A percentile compares a stretch with the other conserved stretches of the same genome.
These are phyloP conservation scores for Amaranthus hypochondriacus DNA, from an alignment of 148 eudicot species.

Conservation along the genomic window DNA sequence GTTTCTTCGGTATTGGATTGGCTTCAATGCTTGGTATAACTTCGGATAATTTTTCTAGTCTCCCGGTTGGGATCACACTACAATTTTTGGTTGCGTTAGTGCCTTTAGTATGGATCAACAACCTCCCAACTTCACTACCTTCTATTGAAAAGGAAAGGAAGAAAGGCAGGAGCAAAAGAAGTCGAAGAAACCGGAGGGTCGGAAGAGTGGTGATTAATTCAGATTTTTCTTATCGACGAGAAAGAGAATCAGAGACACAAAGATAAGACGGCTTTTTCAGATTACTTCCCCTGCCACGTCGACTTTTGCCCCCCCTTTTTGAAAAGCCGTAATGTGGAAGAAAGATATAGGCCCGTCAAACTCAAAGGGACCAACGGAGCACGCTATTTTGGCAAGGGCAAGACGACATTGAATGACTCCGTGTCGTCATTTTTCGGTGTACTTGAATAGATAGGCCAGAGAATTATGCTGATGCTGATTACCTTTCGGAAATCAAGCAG, in stretches of 20 bases:
- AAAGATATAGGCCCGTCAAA: no score
- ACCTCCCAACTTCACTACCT: constrained; percentile 36
- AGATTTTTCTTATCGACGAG: constrained; percentile 37
- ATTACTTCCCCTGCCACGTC: not conserved
- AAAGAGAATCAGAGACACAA: constrained; percentile 49
- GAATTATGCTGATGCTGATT: not conserved
- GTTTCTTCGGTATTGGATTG: constrained; percentile 72
- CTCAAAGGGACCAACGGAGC: not conserved
- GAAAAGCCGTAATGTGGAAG: no score
- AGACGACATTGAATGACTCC: not conserved
- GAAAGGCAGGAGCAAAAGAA: constrained; percentile 48
- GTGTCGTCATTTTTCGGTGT: not conserved
- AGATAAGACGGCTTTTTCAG: constrained; percentile 1
- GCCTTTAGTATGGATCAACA: constrained; percentile 60
- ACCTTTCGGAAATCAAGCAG: not conserved
- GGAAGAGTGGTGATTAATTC: constrained; percentile 47
- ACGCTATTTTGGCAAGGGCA: not conserved
- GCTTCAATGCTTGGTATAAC: constrained; percentile 68
- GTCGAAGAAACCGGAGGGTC: constrained; percentile 43
- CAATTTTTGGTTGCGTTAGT: constrained; percentile 71
- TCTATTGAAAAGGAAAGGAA: constrained; percentile 37
- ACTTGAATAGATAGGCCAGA: not conserved
- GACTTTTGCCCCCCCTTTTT: no score
- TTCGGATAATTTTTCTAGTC: constrained; percentile 49
- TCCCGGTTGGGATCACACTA: constrained; percentile 58